Evolutionary conservation across 345 rosid genomes (phyloP).

Genomic region (Abelmoschus esculentus): DNA sequence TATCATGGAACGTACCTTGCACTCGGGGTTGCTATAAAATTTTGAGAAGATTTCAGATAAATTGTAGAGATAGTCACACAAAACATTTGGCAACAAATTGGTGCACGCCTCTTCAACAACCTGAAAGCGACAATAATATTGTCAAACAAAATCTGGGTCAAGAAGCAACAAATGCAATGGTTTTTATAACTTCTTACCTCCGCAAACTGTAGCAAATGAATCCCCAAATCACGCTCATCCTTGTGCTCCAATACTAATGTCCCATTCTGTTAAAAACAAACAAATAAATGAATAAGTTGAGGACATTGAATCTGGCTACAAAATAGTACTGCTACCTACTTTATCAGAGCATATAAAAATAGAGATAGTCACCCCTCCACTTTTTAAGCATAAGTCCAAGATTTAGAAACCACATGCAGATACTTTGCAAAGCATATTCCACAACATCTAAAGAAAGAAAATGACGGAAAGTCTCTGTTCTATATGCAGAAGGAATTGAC

Average conservation of each 20-base stretch:
- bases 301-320: not conserved
- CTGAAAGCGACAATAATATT: constrained; percentile 27
- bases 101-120: constrained; percentile 78
- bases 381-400: not conserved
- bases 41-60: constrained; percentile 66
- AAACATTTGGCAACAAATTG: constrained; percentile 58
- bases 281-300: not conserved
- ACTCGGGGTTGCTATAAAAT: constrained; percentile 64
- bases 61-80: constrained; percentile 77
- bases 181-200: constrained; percentile 41
- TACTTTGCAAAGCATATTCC: not conserved
- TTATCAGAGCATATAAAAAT: not conserved
- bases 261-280: constrained; percentile 39
- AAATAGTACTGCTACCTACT: not conserved
- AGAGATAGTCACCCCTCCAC: not conserved
- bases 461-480: not conserved
- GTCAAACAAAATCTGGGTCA: not conserved
- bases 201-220: constrained; percentile 78
- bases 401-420: not conserved
- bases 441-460: not conserved
- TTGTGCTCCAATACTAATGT: constrained; percentile 45
- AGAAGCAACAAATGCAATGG: not conserved
- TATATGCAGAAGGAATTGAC: not conserved
- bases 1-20: constrained; percentile 41
- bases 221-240: constrained; percentile 69